Conservation (phyloP, 139 green algal species). For the Picochlorum sp. region DNA sequence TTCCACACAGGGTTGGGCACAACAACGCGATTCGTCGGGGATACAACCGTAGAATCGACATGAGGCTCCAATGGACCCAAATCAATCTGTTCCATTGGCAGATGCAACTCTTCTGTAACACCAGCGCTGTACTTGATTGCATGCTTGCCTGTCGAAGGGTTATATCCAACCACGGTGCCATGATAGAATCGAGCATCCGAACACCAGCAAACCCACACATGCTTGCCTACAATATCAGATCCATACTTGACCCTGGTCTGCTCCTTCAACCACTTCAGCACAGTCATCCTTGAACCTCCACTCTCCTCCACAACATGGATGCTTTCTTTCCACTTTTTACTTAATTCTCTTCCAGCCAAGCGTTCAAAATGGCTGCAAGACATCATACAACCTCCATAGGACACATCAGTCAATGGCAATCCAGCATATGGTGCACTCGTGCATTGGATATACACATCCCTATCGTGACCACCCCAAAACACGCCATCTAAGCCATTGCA, state of each 20-base stretch:
- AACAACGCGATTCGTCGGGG: background rate
- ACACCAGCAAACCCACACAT: constrained; percentile 26
- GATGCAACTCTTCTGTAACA: constrained; percentile 27
- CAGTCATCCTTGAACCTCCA: constrained; percentile 20
- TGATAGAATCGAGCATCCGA: constrained; percentile 26
- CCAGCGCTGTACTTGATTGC: constrained; percentile 19
- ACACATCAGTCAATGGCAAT: constrained; percentile 20
- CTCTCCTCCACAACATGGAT: constrained; percentile 30
- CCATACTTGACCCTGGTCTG: constrained; percentile 10
- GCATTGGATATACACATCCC: constrained; percentile 21
- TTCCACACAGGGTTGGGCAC: background rate
- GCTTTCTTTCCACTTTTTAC: constrained; percentile 38
- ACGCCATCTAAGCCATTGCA: constrained; percentile 28
- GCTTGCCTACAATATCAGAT: constrained; percentile 8
- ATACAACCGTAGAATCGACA: background rate
- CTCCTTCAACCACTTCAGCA: constrained; percentile 25
- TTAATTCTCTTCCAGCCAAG: constrained; percentile 26
- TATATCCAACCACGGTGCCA: constrained; percentile 21
- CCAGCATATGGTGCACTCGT: constrained; percentile 17
- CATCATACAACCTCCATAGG: constrained; percentile 29
- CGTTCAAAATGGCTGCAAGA: constrained; percentile 30
- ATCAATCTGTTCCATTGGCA: constrained; percentile 22
- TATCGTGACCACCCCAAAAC: constrained; percentile 30
- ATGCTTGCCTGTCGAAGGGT: constrained; percentile 24
- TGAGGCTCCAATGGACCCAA: constrained; percentile 18